Evolutionary conservation across 2,329 filamentous ascomycete genomes (phyloP).

Genomic region (Xylariaceae sp.): DNA sequence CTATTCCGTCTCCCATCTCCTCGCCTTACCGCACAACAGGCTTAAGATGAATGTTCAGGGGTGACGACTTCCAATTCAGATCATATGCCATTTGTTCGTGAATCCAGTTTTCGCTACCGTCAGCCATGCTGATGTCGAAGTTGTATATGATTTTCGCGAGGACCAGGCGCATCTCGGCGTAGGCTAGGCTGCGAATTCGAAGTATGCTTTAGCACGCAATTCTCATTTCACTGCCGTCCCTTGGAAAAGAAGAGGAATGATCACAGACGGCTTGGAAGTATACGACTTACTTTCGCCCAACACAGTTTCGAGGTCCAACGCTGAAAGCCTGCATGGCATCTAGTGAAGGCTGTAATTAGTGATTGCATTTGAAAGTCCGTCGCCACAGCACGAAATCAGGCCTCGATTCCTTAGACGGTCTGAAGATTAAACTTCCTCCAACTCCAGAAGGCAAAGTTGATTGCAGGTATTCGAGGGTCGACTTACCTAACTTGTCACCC

Average conservation of each 20-base stretch:
- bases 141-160: constrained; percentile 37
- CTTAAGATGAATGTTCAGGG: constrained; percentile 31
- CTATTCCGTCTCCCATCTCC: too few species aligned
- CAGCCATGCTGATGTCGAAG: constrained; percentile 35
- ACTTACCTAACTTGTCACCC: constrained; percentile 31
- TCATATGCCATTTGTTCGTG: constrained; percentile 30
- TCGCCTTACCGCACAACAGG: constrained; percentile 9
- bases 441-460: background rate
- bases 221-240: background rate
- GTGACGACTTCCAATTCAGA: constrained; percentile 34
- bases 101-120: constrained; percentile 30
- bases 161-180: constrained; percentile 40
- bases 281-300: constrained; percentile 37
- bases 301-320: constrained; percentile 38
- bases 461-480: background rate
- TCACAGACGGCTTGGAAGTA: background rate
- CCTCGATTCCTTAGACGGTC: too few species aligned
- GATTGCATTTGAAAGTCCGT: background rate
- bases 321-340: constrained; percentile 37
- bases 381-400: too few species aligned
- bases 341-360: constrained; percentile 6
- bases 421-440: too few species aligned
- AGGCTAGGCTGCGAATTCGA: constrained; percentile 34
- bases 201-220: background rate
- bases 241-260: background rate